Conservation (phyloP, 345 rosid species). For the Erucastrum elatum region DNA sequence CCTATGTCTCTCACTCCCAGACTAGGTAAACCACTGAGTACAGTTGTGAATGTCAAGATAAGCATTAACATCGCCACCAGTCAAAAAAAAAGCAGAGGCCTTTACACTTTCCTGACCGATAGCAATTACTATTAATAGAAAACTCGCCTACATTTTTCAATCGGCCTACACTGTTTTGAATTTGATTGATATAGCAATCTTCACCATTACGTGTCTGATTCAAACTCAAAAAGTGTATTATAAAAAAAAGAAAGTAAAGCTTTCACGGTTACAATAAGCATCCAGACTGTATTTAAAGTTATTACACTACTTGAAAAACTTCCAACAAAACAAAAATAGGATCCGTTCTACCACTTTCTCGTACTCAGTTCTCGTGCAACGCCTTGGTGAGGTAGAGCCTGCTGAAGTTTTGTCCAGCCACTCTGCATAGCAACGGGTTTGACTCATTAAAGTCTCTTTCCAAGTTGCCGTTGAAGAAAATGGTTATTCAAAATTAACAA, state of each 20-base stretch:
- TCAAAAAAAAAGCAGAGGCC: constrained; percentile 18
- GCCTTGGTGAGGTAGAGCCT: constrained; percentile 81
- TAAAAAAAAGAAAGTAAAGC: too few relatives aligned
- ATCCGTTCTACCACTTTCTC: constrained; percentile 19
- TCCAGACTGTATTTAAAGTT: background rate
- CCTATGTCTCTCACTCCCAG: constrained; percentile 75
- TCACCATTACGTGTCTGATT: too few relatives aligned
- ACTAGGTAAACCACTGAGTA: constrained; percentile 92
- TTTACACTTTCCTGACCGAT: background rate
- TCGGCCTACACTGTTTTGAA: too few relatives aligned
- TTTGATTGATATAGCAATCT: too few relatives aligned
- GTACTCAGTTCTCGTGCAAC: constrained; percentile 66
- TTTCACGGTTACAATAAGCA: too few relatives aligned
- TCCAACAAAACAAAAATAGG: constrained; percentile 18
- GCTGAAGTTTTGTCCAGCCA: constrained; percentile 91
- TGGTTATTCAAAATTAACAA: background rate
- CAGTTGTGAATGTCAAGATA: constrained; percentile 65
- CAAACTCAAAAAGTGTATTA: too few relatives aligned
- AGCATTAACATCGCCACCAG: constrained; percentile 82
- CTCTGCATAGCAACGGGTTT: constrained; percentile 52
- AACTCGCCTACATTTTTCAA: too few relatives aligned
- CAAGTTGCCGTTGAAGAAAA: background rate
- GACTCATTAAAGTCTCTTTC: constrained; percentile 4
- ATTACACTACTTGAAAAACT: background rate
- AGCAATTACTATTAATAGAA: too few relatives aligned